These are phyloP conservation scores for Mucor irregularis DNA, from an alignment of 371 early-diverging fungal species.

Conservation along the genomic window DNA sequence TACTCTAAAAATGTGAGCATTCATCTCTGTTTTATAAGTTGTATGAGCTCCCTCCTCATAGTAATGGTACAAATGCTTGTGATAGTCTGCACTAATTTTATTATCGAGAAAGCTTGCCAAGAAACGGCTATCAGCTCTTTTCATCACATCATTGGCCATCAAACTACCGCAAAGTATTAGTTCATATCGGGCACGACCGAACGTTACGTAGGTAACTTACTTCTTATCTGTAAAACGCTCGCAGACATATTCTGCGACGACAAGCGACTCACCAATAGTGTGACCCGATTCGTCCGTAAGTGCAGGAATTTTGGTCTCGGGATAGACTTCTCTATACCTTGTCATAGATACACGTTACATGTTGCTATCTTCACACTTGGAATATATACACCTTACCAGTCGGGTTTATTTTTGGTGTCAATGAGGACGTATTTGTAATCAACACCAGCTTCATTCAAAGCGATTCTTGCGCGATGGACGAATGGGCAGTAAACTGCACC, in stretches of 20 bases:
- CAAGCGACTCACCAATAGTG: conserved; percentile 23
- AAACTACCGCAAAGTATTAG: too few species aligned
- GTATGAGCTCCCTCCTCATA: conserved; percentile 24
- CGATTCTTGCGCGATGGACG: conserved; percentile 49
- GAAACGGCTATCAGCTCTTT: conserved; percentile 47
- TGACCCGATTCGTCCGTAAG: not conserved
- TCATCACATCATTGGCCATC: conserved; percentile 35
- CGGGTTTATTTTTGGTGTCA: conserved; percentile 51
- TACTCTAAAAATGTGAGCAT: conserved; percentile 24
- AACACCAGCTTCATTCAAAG: conserved; percentile 43
- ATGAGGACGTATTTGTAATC: conserved; percentile 38
- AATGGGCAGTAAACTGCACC: conserved; percentile 41
- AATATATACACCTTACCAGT: too few species aligned
- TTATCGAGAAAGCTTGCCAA: conserved; percentile 47
- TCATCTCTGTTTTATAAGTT: conserved; percentile 11
- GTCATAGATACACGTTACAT: too few species aligned
- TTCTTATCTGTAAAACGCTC: conserved; percentile 26
- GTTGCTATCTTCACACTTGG: too few species aligned
- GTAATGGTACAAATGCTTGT: conserved; percentile 20
- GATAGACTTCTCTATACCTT: conserved; percentile 20
- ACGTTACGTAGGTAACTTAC: conserved; percentile 4
- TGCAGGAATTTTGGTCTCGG: conserved; percentile 6
- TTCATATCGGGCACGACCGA: too few species aligned
- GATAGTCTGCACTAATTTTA: conserved; percentile 33
- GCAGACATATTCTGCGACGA: conserved; percentile 31